A percentile compares a stretch with the other conserved stretches of the same genome.
These are phyloP conservation scores for Fusarium vanettenii DNA, from an alignment of 2,329 filamentous ascomycete species.

Conservation along the genomic window DNA sequence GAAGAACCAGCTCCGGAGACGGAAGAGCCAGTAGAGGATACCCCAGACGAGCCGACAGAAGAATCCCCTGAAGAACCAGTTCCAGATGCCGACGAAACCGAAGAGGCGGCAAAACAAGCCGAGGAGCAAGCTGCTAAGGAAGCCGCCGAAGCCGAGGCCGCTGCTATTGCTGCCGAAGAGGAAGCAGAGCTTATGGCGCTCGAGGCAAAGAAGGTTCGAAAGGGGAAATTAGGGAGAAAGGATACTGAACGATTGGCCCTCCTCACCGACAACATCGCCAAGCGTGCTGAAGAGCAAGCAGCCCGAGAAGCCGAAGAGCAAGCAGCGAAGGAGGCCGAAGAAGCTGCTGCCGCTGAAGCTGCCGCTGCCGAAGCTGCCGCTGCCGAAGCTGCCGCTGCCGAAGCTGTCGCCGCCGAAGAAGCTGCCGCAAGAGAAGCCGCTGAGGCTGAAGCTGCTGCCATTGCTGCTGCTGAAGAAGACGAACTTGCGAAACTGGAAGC, in stretches of 20 bases:
- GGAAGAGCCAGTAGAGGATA: conserved; percentile 17
- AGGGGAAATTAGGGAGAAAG: conserved; percentile 57
- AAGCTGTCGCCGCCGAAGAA: conserved; percentile 35
- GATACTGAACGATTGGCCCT: conserved; percentile 58
- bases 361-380: conserved; percentile 38
- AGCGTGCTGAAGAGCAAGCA: conserved; percentile 50
- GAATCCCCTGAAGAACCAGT: background rate
- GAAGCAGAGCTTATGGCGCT: conserved; percentile 54
- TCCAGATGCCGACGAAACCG: conserved; percentile 10
- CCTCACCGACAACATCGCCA: conserved; percentile 49
- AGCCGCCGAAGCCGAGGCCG: conserved; percentile 49
- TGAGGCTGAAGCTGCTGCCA: conserved; percentile 6
- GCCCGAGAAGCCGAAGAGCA: conserved; percentile 46
- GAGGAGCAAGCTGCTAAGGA: conserved; percentile 19
- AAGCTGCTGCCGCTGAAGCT: conserved; percentile 8
- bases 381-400: conserved; percentile 14
- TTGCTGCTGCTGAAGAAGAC: conserved; percentile 31
- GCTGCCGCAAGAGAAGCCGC: conserved; percentile 44
- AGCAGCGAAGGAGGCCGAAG: conserved; percentile 23
- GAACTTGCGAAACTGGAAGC: conserved; percentile 27
- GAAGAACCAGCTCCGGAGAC: background rate
- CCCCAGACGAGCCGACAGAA: background rate
- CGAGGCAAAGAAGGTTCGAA: conserved; percentile 62
- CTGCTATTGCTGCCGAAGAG: conserved; percentile 41
- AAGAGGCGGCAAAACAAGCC: conserved; percentile 10